Base-by-base conservation (phyloP, 352 stramenopile genomes). In the Globisporangium mamillatum region DNA sequence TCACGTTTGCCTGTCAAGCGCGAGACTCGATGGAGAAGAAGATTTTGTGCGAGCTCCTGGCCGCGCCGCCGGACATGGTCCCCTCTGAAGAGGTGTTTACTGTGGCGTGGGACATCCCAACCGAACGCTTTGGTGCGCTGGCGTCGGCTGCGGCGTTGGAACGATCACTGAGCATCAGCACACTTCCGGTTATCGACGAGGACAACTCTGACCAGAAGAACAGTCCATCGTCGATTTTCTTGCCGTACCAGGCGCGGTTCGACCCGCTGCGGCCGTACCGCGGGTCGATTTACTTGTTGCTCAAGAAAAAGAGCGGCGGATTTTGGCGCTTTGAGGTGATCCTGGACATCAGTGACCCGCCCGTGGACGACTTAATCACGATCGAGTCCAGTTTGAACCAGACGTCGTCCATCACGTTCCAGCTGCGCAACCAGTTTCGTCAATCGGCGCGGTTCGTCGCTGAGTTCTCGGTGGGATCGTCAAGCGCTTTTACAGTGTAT, bases 401-500 rank as follows among this genome's bases (percentile, higher is more conserved):
- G 60, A 94, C 88, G 7, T 90, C 88, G 12, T 93, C 80, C 29
- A 77, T 98, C 24, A 77, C 79, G 7, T 98, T 98, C 69, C 84
- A 90, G 50, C 72, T 98, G 9, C 83, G 79, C 22, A 98, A 98
- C 73, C 85, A 95, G 61, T 97, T 97, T 29, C 80, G 86, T 44
- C 73, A 90, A 22, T 36, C 75, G 0, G 78, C 89, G 10, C 66
- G 74, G 5, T 98, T 98, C 71, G 60, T 84, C 10, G 93, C 93
- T 6, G 91, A 94, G 65, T 97, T 98, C 68, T 95, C 90, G 0
- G 75, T 86, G 0, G 85, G 91, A 0, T 96, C 88, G 0, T 94
- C 93, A 0, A 88, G 86, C 34, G 89, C 93, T 12, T 97, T 98
- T 72, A 96, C 84, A 0, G 89, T 98, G 18, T 95, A 93, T 60